These are phyloP conservation scores for Lactifluus pinguis DNA, from an alignment of 768 basidiomycete species.

Conservation along the genomic window DNA sequence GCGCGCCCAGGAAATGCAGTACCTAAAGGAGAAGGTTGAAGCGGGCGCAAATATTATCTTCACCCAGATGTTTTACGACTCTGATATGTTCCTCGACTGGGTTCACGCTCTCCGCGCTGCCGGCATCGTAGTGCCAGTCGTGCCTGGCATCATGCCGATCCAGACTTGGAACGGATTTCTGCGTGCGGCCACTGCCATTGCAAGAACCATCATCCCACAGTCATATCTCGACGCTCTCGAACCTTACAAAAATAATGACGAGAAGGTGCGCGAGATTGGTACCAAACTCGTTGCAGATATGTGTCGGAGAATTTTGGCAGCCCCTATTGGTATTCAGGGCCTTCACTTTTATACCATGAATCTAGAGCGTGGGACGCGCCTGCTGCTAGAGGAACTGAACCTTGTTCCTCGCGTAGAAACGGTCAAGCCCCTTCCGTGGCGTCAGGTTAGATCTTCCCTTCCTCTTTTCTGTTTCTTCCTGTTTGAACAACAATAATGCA, in stretches of 20 bases:
- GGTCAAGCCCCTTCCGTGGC: constrained; percentile 94
- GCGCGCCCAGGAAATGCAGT: constrained; percentile 68
- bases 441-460: constrained; percentile 52
- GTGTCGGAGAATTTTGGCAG: constrained; percentile 79
- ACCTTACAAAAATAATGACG: constrained; percentile 86
- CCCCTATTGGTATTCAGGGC: constrained; percentile 75
- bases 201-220: constrained; percentile 73
- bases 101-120: constrained; percentile 72
- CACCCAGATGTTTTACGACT: constrained; percentile 98
- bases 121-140: constrained; percentile 82
- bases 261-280: constrained; percentile 85
- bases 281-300: constrained; percentile 93
- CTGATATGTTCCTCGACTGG: constrained; percentile 87
- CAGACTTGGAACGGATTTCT: constrained; percentile 96
- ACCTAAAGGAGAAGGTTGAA: constrained; percentile 85
- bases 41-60: constrained; percentile 90
- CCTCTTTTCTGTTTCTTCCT: neutral
- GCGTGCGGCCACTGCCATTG: constrained; percentile 61
- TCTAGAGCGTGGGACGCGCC: constrained; percentile 87
- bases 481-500: constrained; percentile 25
- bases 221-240: constrained; percentile 66
- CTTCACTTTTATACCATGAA: constrained; percentile 98
- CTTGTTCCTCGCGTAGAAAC: constrained; percentile 84
- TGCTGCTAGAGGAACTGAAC: constrained; percentile 88
- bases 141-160: constrained; percentile 91